phyloP scores from a whole-genome alignment of 2,329 filamentous ascomycete genomes.

The Fusarium austroafricanum region DNA sequence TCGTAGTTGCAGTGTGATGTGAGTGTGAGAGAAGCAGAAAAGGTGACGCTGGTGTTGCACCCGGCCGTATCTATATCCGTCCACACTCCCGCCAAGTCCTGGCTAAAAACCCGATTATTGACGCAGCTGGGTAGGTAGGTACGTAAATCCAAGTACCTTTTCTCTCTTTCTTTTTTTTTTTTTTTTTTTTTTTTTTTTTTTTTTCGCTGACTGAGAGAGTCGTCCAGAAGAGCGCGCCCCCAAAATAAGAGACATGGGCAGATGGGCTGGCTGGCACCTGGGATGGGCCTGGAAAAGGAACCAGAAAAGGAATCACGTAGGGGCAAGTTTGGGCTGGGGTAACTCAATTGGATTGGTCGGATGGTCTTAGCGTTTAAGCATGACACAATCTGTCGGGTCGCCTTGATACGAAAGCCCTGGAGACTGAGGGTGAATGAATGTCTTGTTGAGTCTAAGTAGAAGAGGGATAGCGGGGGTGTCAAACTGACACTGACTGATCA shows the following conservation, averaged over 20 bases:
- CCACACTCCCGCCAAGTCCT: conserved; percentile 28
- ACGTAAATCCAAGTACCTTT: conserved; percentile 17
- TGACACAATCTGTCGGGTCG: conserved; percentile 52
- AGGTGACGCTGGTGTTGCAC: conserved; percentile 43
- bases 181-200: conserved; percentile 1
- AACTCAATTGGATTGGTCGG: conserved; percentile 44
- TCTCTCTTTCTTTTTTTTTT: conserved; percentile 4
- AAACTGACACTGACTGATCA: conserved; percentile 5
- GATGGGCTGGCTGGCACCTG: not conserved
- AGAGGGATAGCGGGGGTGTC: conserved; percentile 21
- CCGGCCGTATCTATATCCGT: conserved; percentile 48
- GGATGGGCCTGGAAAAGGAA: conserved; percentile 38
- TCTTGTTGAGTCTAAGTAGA: conserved; percentile 22
- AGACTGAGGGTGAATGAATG: conserved; percentile 18
- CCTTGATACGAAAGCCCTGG: conserved; percentile 31
- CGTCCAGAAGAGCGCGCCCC: conserved; percentile 29
- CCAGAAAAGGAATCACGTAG: conserved; percentile 43
- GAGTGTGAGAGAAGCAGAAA: conserved; percentile 17
- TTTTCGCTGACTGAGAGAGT: not conserved
- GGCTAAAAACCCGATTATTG: conserved; percentile 21
- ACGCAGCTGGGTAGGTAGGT: conserved; percentile 1
- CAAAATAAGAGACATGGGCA: conserved; percentile 24
- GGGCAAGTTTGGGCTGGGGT: conserved; percentile 47
- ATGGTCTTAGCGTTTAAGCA: conserved; percentile 44
- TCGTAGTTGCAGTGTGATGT: conserved; percentile 8